Evolutionary conservation across 2,329 filamentous ascomycete species (phyloP).

Genomic region (Sporothrix sp.): DNA sequence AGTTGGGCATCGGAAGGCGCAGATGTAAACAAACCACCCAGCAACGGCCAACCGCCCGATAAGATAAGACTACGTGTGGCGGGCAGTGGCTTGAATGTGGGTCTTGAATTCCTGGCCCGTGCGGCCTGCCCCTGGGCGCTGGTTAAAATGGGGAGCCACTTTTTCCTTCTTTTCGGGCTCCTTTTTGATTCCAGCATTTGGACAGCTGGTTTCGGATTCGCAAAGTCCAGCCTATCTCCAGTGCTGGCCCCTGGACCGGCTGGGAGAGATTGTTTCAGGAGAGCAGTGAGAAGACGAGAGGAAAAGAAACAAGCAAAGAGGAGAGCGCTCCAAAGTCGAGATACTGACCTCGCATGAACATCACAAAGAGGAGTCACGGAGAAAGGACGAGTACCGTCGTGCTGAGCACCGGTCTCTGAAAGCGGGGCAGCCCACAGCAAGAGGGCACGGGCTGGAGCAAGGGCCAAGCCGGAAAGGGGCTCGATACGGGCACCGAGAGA

Average conservation of each 20-base stretch:
- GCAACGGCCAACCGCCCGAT: neutral
- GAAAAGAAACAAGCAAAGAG: neutral
- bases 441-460: no score
- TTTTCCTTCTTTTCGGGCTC: neutral
- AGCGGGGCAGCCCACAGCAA: no score
- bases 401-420: no score
- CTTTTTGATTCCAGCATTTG: neutral
- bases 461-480: neutral
- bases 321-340: neutral
- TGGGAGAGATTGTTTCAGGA: slow-evolving; percentile 1
- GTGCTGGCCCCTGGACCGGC: neutral
- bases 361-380: neutral
- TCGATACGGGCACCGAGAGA: neutral
- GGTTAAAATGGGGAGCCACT: slow-evolving; percentile 1
- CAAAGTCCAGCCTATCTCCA: neutral
- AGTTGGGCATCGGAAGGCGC: no score
- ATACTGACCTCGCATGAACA: neutral
- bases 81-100: no score
- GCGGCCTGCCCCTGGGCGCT: neutral
- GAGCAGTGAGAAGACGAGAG: neutral
- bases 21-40: no score
- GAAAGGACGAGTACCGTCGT: neutral
- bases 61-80: slow-evolving; percentile 10
- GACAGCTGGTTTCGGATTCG: slow-evolving; percentile 13
- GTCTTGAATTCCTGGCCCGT: neutral